Conservation (phyloP, 441 rosid species). For the Arabidopsis hybrid region DNA sequence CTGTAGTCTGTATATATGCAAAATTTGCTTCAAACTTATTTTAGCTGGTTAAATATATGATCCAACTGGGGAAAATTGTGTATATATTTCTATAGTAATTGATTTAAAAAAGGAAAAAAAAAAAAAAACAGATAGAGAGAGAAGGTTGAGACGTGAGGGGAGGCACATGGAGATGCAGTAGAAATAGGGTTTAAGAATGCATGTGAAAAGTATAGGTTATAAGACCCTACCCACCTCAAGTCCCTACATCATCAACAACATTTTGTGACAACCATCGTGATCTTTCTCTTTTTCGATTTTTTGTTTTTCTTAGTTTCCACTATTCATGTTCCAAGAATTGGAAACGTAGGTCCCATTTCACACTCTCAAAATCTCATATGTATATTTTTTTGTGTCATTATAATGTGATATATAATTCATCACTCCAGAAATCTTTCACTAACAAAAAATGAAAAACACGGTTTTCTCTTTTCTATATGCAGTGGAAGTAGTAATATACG, state of each 20-base stretch:
- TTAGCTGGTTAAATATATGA: slow-evolving; percentile 8
- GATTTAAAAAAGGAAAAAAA: neutral
- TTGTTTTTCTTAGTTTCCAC: slow-evolving; percentile 35
- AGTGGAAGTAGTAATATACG: neutral
- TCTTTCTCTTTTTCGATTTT: slow-evolving; percentile 24
- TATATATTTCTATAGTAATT: neutral
- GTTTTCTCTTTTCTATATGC: no score
- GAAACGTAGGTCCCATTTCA: slow-evolving; percentile 36
- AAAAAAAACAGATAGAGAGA: neutral
- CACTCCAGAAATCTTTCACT: no score
- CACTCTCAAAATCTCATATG: slow-evolving; percentile 27
- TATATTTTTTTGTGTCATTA: neutral
- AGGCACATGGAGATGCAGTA: slow-evolving; percentile 49
- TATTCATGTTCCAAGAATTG: slow-evolving; percentile 44
- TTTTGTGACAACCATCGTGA: slow-evolving; percentile 50
- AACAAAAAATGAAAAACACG: no score
- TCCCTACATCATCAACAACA: slow-evolving; percentile 43
- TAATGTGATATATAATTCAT: no score
- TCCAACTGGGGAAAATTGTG: neutral
- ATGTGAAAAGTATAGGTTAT: slow-evolving; percentile 45
- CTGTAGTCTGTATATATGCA: neutral
- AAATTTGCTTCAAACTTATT: neutral
- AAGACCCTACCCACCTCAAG: slow-evolving; percentile 42
- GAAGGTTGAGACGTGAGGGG: slow-evolving; percentile 44
- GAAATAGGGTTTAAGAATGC: slow-evolving; percentile 49